Conservation (phyloP, 1,284 basidiomycete genomes). For the Flammula alnicola region DNA sequence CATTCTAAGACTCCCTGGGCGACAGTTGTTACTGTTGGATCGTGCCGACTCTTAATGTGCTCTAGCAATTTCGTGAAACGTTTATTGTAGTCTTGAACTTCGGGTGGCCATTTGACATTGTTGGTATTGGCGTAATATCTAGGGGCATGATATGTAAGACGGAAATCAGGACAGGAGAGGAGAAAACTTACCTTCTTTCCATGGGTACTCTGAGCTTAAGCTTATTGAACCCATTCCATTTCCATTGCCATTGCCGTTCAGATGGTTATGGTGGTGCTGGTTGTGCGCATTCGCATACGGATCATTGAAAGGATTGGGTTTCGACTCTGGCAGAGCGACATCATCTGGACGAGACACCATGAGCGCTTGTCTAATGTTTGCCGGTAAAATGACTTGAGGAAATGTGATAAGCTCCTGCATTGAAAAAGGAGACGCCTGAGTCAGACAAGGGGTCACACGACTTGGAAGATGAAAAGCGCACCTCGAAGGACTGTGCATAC, state of each 20-base stretch:
- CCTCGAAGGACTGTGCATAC: slow-evolving; percentile 99
- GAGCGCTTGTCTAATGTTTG: slow-evolving; percentile 72
- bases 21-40: slow-evolving; percentile 97
- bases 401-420: slow-evolving; percentile 86
- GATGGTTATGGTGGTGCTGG: slow-evolving; percentile 16
- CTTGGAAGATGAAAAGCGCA: slow-evolving; percentile 40
- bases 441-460: slow-evolving; percentile 14
- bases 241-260: slow-evolving; percentile 32
- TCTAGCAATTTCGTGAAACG: slow-evolving; percentile 89
- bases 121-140: slow-evolving; percentile 87
- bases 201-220: slow-evolving; percentile 75
- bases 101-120: slow-evolving; percentile 84
- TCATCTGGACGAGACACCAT: slow-evolving; percentile 53
- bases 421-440: slow-evolving; percentile 7
- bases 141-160: slow-evolving; percentile 12
- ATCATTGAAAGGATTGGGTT: slow-evolving; percentile 64
- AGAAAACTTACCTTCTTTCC: slow-evolving; percentile 66
- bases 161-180: slow-evolving; percentile 11
- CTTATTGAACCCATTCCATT: slow-evolving; percentile 50
- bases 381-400: slow-evolving; percentile 74
- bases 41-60: slow-evolving; percentile 92
- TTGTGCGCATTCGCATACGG: slow-evolving; percentile 31
- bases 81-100: slow-evolving; percentile 93
- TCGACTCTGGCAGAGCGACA: slow-evolving; percentile 61
- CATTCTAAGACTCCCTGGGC: slow-evolving; percentile 89